phyloP scores from a whole-genome alignment of 148 eudicot species.

The Pouteria glomerata region DNA sequence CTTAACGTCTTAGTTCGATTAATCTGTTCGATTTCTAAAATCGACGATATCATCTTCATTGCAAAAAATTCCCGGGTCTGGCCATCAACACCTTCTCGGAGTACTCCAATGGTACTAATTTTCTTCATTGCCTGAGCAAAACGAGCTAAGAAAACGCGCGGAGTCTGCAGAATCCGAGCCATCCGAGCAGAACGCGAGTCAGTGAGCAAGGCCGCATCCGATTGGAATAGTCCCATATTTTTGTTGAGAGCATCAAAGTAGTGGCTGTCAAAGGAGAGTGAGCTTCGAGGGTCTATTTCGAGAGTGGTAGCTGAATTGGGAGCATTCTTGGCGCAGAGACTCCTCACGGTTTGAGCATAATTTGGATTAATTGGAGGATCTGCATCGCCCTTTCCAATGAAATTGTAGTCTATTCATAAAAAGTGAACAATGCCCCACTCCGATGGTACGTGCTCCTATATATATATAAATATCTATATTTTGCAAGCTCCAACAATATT shows the following conservation, averaged over 20 bases:
- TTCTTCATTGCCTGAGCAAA: slow-evolving; percentile 26
- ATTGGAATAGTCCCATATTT: slow-evolving; percentile 24
- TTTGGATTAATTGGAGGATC: slow-evolving; percentile 23
- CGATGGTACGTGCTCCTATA: slow-evolving; percentile 29
- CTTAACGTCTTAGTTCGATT: no score
- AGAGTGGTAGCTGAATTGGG: not conserved
- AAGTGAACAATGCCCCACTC: slow-evolving; percentile 8
- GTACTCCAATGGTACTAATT: slow-evolving; percentile 12
- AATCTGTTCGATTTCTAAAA: not conserved
- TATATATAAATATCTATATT: no score
- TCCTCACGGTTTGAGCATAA: slow-evolving; percentile 18
- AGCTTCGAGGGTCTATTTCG: slow-evolving; percentile 32
- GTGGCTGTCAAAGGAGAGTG: slow-evolving; percentile 24
- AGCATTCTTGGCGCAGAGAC: slow-evolving; percentile 19
- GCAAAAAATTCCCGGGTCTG: not conserved
- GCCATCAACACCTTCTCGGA: not conserved
- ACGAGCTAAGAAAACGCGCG: not conserved
- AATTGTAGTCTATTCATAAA: slow-evolving; percentile 20
- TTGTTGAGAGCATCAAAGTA: slow-evolving; percentile 22
- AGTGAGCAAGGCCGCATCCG: slow-evolving; percentile 31
- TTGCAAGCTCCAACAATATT: no score
- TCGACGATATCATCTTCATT: no score
- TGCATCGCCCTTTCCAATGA: slow-evolving; percentile 24
- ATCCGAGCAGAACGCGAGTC: slow-evolving; percentile 6
- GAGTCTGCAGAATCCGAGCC: slow-evolving; percentile 1